Conservation (phyloP, 805 yeast species). For the Saccharomycopsis fermentans region DNA sequence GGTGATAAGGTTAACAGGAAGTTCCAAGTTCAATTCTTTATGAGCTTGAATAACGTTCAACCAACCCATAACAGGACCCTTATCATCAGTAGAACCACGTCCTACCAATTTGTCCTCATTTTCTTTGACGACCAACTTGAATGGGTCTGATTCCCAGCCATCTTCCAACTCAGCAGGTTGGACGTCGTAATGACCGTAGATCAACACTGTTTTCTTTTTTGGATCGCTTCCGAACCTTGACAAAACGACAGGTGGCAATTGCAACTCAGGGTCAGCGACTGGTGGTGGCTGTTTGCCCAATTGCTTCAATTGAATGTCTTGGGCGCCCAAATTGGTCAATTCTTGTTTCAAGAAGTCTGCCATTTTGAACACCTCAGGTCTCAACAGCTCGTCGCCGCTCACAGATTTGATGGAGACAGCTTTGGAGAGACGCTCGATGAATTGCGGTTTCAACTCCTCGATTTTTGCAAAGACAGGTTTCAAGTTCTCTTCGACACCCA, state of each 20-base stretch:
- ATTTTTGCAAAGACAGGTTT: conserved; percentile 42
- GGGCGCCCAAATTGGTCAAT: conserved; percentile 62
- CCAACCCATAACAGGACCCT: conserved; percentile 98
- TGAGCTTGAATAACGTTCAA: conserved; percentile 88
- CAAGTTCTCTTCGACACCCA: conserved; percentile 7
- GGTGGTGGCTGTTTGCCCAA: conserved; percentile 92
- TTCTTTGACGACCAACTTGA: conserved; percentile 51
- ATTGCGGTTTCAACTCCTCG: conserved; percentile 64
- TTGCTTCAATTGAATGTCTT: conserved; percentile 71
- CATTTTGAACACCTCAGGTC: conserved; percentile 87
- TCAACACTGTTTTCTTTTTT: conserved; percentile 73
- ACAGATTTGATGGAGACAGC: conserved; percentile 97
- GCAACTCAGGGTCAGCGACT: conserved; percentile 51
- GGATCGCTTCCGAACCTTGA: conserved; percentile 81
- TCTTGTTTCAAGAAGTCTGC: conserved; percentile 70
- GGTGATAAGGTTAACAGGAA: conserved; percentile 86
- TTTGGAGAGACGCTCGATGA: conserved; percentile 57
- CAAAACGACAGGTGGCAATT: conserved; percentile 90
- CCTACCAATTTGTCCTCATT: conserved; percentile 68
- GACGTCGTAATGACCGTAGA: conserved; percentile 97
- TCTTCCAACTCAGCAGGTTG: conserved; percentile 91
- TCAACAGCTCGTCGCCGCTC: conserved; percentile 77
- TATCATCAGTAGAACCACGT: conserved; percentile 95
- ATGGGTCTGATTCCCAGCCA: conserved; percentile 95
- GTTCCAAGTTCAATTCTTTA: conserved; percentile 66